A percentile compares a stretch with the other conserved stretches of the same genome.
phyloP scores from a whole-genome alignment of 2,329 filamentous ascomycete species.

The Neofusicoccum parvum region DNA sequence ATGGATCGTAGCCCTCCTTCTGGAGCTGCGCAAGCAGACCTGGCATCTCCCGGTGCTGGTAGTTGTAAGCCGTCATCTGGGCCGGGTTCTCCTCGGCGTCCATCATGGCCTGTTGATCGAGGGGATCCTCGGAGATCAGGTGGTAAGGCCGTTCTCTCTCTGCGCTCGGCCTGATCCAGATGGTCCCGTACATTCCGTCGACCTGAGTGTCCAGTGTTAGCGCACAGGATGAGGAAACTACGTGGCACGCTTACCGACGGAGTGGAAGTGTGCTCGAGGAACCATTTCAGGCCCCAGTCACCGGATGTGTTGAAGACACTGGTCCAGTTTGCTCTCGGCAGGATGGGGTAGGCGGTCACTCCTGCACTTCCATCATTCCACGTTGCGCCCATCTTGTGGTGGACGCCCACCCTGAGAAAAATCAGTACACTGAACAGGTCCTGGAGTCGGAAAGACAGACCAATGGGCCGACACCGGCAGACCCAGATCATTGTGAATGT shows the following conservation, averaged over 20 bases:
- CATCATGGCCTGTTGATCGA: conserved; percentile 25
- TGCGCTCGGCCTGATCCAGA: conserved; percentile 26
- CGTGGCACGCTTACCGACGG: conserved; percentile 19
- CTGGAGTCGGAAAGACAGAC: background rate
- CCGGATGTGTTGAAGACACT: conserved; percentile 24
- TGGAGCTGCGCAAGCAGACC: conserved; percentile 25
- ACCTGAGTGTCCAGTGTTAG: background rate
- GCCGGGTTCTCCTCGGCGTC: conserved; percentile 24
- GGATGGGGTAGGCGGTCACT: conserved; percentile 24
- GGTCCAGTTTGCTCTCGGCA: conserved; percentile 26
- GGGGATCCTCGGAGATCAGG: conserved; percentile 21
- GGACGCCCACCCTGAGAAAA: conserved; percentile 9
- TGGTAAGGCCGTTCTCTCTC: conserved; percentile 24
- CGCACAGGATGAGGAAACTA: too few relatives aligned
- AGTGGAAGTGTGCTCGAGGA: conserved; percentile 25
- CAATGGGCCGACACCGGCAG: conserved; percentile 23
- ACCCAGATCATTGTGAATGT: conserved; percentile 24
- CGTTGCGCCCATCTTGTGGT: conserved; percentile 22
- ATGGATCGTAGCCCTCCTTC: conserved; percentile 25
- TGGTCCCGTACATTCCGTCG: conserved; percentile 25
- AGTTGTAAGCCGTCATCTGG: conserved; percentile 25
- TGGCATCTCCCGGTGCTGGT: conserved; percentile 26
- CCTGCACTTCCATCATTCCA: conserved; percentile 26
- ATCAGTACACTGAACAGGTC: background rate
- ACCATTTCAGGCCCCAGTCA: conserved; percentile 27